Evolutionary conservation across 768 basidiomycete species (phyloP).

Genomic region (Phanerodontia chrysosporium): DNA sequence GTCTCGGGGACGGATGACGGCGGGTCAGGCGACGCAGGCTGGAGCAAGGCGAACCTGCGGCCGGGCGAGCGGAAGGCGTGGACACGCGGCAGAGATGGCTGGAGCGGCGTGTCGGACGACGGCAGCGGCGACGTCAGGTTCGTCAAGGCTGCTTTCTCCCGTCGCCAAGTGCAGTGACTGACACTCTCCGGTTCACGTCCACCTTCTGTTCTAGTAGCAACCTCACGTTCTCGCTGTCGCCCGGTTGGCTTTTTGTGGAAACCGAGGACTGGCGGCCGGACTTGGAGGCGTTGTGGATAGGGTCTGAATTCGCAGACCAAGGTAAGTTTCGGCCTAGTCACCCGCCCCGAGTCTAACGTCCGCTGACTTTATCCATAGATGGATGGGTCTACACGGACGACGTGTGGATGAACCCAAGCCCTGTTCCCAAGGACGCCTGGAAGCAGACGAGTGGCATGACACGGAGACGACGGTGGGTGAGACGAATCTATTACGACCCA

Average conservation of each 20-base stretch:
- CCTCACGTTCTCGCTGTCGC: slow-evolving; percentile 72
- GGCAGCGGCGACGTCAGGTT: slow-evolving; percentile 61
- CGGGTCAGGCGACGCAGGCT: slow-evolving; percentile 21
- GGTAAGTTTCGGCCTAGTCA: slow-evolving; percentile 21
- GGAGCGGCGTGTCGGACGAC: slow-evolving; percentile 49
- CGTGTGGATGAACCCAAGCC: slow-evolving; percentile 54
- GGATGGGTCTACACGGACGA: slow-evolving; percentile 86
- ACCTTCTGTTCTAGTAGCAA: slow-evolving; percentile 52
- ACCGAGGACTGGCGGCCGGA: slow-evolving; percentile 79
- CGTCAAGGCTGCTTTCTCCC: slow-evolving; percentile 21
- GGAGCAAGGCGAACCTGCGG: slow-evolving; percentile 36
- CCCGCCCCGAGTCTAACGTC: slow-evolving; percentile 1
- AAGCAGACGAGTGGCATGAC: slow-evolving; percentile 48
- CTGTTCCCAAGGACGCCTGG: slow-evolving; percentile 37
- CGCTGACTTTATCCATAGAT: slow-evolving; percentile 36
- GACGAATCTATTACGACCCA: slow-evolving; percentile 53
- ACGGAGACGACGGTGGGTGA: slow-evolving; percentile 63
- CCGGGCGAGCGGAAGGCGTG: slow-evolving; percentile 53
- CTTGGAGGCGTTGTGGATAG: slow-evolving; percentile 52
- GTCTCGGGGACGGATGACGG: slow-evolving; percentile 15
- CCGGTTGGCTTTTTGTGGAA: slow-evolving; percentile 70
- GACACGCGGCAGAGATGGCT: slow-evolving; percentile 70
- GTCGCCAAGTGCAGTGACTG: not conserved
- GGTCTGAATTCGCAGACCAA: slow-evolving; percentile 30
- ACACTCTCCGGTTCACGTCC: not conserved